These are phyloP conservation scores for Fusarium irregulare DNA, from an alignment of 2,329 filamentous ascomycete species.

Conservation along the genomic window DNA sequence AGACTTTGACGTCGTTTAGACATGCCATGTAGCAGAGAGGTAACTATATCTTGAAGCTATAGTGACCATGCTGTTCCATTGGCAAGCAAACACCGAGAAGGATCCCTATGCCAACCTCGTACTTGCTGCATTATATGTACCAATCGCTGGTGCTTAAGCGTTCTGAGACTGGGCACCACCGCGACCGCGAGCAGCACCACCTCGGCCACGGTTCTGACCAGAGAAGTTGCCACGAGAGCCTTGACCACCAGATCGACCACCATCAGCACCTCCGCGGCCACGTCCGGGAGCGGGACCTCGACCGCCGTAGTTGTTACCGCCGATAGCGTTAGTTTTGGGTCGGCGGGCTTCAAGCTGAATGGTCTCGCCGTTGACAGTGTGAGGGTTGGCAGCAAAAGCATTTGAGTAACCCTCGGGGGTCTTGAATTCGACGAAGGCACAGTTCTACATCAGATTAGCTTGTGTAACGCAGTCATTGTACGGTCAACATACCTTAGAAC, in stretches of 20 bases:
- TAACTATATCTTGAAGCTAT: not conserved
- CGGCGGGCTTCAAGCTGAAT: constrained; percentile 91
- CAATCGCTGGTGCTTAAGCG: constrained; percentile 52
- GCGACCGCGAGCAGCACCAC: constrained; percentile 72
- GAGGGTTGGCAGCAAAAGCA: constrained; percentile 85
- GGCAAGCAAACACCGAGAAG: constrained; percentile 2
- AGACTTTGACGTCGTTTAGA: constrained; percentile 4
- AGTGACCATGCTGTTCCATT: not conserved
- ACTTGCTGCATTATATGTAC: constrained; percentile 18
- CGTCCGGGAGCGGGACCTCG: constrained; percentile 71
- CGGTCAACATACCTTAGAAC: constrained; percentile 76
- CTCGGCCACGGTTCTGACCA: constrained; percentile 73
- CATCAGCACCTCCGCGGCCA: constrained; percentile 74
- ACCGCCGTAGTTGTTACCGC: constrained; percentile 73
- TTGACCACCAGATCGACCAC: constrained; percentile 69
- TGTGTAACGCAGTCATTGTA: not conserved
- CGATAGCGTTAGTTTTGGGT: constrained; percentile 76
- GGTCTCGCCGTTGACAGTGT: constrained; percentile 82
- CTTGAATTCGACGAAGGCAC: constrained; percentile 95
- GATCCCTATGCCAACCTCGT: constrained; percentile 4
- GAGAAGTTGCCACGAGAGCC: constrained; percentile 76
- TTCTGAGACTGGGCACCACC: constrained; percentile 68
- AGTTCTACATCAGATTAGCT: constrained; percentile 72
- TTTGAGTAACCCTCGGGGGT: constrained; percentile 83
- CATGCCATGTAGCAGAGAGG: constrained; percentile 9